Percentiles rank a stretch among this genome's conserved stretches.
phyloP scores from a whole-genome alignment of 495 filamentous ascomycete species.

The Aspergillus bertholletiae region DNA sequence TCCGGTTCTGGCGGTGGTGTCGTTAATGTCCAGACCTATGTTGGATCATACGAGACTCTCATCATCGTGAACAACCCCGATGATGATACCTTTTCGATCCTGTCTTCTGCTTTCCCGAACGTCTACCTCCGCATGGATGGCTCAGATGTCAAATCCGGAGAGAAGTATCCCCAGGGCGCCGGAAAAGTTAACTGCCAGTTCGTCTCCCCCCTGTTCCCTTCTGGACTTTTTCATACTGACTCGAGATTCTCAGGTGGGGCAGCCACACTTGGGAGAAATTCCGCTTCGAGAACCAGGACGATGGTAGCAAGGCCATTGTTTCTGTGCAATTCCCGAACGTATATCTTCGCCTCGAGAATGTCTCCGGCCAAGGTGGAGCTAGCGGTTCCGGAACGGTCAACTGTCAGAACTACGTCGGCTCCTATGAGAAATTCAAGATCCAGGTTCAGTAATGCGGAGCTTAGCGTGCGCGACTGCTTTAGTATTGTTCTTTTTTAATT shows the following conservation, averaged over 20 bases:
- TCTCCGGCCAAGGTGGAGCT: neutral
- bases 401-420: constrained; percentile 1
- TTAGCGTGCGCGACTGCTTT: too few species aligned
- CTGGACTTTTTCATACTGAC: neutral
- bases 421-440: neutral
- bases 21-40: constrained; percentile 1
- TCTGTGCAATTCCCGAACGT: constrained; percentile 1
- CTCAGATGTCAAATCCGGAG: neutral
- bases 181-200: constrained; percentile 2
- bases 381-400: neutral
- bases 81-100: neutral
- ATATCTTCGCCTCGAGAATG: constrained; percentile 2
- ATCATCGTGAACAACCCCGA: constrained; percentile 1
- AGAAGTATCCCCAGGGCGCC: neutral
- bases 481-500: too few species aligned
- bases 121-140: neutral
- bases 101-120: neutral
- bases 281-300: neutral
- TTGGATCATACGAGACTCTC: neutral
- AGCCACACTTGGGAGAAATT: neutral
- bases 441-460: neutral
- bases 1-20: neutral
- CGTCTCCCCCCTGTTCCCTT: neutral
- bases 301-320: neutral
- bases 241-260: neutral